Conservation (phyloP, 2,329 filamentous ascomycete species). For the Neobulgaria alba region DNA sequence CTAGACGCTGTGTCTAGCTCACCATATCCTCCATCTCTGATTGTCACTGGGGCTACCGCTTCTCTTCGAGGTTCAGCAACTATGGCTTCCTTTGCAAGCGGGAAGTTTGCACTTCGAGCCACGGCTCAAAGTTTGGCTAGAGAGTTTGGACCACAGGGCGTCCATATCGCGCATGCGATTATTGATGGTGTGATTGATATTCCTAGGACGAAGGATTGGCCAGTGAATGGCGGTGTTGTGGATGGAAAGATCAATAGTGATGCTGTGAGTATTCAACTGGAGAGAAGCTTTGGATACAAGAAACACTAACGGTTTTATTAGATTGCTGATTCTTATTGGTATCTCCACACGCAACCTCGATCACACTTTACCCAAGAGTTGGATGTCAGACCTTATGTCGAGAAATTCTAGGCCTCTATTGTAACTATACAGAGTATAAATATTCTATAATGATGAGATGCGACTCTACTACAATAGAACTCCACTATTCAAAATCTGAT, state of each 20-base stretch:
- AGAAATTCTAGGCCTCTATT: conserved; percentile 58
- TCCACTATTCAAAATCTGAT: not conserved
- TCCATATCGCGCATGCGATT: conserved; percentile 76
- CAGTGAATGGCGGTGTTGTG: conserved; percentile 36
- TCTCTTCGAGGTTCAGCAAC: conserved; percentile 63
- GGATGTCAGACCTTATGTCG: conserved; percentile 70
- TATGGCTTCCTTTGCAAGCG: conserved; percentile 64
- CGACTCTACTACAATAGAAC: not conserved
- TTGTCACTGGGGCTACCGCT: conserved; percentile 83
- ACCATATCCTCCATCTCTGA: conserved; percentile 64
- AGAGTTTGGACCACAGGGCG: conserved; percentile 76
- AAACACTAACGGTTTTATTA: conserved; percentile 29
- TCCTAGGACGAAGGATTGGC: conserved; percentile 51
- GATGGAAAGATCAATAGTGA: conserved; percentile 64
- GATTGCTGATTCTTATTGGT: conserved; percentile 80
- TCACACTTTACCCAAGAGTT: conserved; percentile 76
- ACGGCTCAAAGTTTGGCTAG: conserved; percentile 67
- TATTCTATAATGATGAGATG: not conserved
- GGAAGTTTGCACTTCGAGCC: conserved; percentile 72
- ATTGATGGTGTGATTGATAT: conserved; percentile 84
- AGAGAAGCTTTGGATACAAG: not conserved
- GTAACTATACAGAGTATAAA: too few species aligned
- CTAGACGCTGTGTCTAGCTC: conserved; percentile 46
- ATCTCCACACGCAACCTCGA: conserved; percentile 67
- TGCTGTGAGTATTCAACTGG: conserved; percentile 46